Evolutionary conservation across 306 rosid species (phyloP), one percentile per base, ranked within the genome.

Genomic region (Lathyrus aphaca): DNA sequence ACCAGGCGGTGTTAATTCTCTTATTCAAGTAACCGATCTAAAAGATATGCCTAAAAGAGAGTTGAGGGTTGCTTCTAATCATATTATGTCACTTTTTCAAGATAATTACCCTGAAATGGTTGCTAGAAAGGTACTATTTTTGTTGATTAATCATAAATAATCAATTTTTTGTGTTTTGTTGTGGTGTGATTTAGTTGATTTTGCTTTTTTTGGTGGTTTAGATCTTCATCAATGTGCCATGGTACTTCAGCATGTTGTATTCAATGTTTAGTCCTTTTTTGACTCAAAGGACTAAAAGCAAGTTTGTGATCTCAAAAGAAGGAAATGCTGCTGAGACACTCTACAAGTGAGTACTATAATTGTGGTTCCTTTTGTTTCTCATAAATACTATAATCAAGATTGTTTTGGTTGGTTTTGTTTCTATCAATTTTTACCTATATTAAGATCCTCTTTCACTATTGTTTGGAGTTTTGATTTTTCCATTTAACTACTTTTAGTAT

Each of bases 91-190:
- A 1, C 78, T 94, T 48, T 94, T 94, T 64, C 99, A 94, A 82
- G 99, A 94, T 8, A 94, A 94, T 71, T 94, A 94, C 58, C 99
- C 99, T 0, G 99, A 94, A 87, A 77, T 91, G 92, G 99, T 94
- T 18, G 99, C 99, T 67, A 79, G 91, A 12, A 94, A 88, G 96
- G 99, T 92, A 19, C 25, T 11, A 10, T 39, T 25, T 62, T n/a
- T 8, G 3, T 58, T 44, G 17, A 13, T n/a, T n/a, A n/a, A n/a
- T n/a, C n/a, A n/a, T 13, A 44, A 44, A 44, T 44, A 2, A 44
- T 15, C 9, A n/a, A 14, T 75, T 65, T 65, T 38, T 25, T 25
- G 29, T 25, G 29, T 25, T 25, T 25, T 25, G 29, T 25, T 25
- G 3, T 25, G 29, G 4, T 25, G 29, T 25, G 1, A 62, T 62